These are phyloP conservation scores for Podaxis pistillaris DNA, from an alignment of 768 basidiomycete species.

Conservation along the genomic window DNA sequence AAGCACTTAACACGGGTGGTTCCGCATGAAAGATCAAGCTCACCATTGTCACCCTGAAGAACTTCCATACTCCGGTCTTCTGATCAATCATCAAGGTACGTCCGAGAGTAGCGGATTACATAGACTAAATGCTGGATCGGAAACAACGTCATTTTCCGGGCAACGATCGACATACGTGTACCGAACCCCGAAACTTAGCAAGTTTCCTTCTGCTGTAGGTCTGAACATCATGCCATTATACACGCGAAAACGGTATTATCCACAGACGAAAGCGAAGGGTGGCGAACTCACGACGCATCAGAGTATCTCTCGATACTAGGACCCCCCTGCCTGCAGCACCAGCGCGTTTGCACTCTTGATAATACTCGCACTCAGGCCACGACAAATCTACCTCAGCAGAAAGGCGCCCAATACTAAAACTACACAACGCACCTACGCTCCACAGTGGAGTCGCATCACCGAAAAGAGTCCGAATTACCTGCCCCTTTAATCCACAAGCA, in stretches of 20 bases:
- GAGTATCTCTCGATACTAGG: constrained; percentile 10
- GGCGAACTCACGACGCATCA: constrained; percentile 51
- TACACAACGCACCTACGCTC: constrained; percentile 64
- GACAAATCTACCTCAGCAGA: constrained; percentile 43
- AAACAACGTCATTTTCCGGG: background rate
- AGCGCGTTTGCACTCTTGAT: constrained; percentile 24
- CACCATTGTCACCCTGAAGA: constrained; percentile 1
- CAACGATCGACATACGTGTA: constrained; percentile 7
- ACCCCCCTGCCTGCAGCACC: constrained; percentile 19
- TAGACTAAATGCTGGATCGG: constrained; percentile 3
- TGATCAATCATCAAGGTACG: background rate
- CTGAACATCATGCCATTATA: constrained; percentile 12
- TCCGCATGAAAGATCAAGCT: background rate
- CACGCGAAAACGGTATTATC: constrained; percentile 9
- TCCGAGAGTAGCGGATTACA: background rate
- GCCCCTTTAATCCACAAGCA: constrained; percentile 67
- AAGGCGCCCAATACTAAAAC: constrained; percentile 38
- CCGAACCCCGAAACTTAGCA: background rate
- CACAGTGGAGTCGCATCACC: constrained; percentile 28
- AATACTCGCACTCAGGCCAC: constrained; percentile 29
- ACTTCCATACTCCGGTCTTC: background rate
- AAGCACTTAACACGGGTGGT: background rate
- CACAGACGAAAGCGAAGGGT: constrained; percentile 31
- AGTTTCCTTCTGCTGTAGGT: background rate
- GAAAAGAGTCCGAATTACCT: constrained; percentile 7